A percentile compares a stretch with the other conserved stretches of the same genome.
Evolutionary conservation across 2,329 filamentous ascomycete genomes (phyloP).

Genomic region (Erysiphe pulchra): DNA sequence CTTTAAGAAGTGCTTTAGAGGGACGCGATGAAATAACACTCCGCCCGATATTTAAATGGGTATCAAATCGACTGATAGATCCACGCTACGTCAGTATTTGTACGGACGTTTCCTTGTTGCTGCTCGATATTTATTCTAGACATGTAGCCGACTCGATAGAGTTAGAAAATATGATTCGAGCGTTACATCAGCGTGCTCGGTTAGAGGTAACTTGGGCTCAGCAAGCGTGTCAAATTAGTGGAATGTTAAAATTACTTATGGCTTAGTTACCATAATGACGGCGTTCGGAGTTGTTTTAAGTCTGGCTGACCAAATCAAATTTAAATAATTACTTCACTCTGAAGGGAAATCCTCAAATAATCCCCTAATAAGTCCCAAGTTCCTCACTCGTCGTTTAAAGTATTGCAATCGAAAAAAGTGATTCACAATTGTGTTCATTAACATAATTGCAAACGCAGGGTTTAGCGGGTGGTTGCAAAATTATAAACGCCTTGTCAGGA

Average conservation of each 20-base stretch:
- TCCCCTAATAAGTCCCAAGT: no score
- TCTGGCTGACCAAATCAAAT: no score
- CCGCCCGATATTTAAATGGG: constrained; percentile 62
- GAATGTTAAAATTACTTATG: constrained; percentile 67
- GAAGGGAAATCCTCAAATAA: no score
- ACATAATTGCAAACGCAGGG: no score
- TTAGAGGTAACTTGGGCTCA: constrained; percentile 63
- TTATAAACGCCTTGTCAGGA: no score
- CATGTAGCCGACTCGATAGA: constrained; percentile 49
- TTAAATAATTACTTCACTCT: no score
- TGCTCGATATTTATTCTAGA: constrained; percentile 71
- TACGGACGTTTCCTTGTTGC: constrained; percentile 56
- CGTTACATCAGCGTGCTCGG: constrained; percentile 43
- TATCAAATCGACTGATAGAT: constrained; percentile 55
- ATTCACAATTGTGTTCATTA: no score
- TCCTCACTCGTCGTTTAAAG: no score
- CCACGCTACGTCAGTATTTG: constrained; percentile 59
- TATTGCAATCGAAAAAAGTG: no score
- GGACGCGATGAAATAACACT: constrained; percentile 60
- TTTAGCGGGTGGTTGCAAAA: no score
- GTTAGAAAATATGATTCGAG: constrained; percentile 43
- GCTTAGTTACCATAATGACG: constrained; percentile 16
- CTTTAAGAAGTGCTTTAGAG: constrained; percentile 54
- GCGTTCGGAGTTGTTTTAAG: no score
- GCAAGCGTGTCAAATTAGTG: constrained; percentile 53